phyloP scores from a whole-genome alignment of 768 basidiomycete genomes.

The Multifurca ochricompacta region DNA sequence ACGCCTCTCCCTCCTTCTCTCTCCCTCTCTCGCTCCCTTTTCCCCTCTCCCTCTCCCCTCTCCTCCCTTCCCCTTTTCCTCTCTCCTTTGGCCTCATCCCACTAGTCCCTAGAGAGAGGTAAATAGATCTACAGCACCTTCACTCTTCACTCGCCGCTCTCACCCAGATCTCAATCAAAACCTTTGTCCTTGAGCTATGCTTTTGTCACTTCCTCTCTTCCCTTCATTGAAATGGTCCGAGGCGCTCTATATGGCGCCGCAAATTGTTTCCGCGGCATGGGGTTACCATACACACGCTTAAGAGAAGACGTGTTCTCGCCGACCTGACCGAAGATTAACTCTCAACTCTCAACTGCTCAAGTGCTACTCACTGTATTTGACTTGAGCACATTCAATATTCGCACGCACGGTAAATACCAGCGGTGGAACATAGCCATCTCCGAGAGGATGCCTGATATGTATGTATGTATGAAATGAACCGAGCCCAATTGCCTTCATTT shows the following conservation, averaged over 20 bases:
- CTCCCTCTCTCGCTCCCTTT: background rate
- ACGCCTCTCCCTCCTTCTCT: background rate
- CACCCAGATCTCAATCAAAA: background rate
- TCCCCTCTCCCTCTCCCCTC: too few relatives aligned
- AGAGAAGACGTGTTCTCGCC: background rate
- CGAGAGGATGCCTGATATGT: too few relatives aligned
- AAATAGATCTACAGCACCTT: background rate
- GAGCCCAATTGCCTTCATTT: background rate
- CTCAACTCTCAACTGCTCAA: too few relatives aligned
- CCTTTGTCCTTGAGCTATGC: background rate
- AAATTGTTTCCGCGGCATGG: slow-evolving; percentile 5
- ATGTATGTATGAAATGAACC: background rate
- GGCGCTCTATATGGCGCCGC: slow-evolving; percentile 10
- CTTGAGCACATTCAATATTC: too few relatives aligned
- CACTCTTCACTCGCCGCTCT: background rate
- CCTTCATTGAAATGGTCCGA: background rate
- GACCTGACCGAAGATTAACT: slow-evolving; percentile 8
- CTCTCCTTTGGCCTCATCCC: too few relatives aligned
- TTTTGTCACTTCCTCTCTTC: background rate
- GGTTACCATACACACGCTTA: background rate
- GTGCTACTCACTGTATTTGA: too few relatives aligned
- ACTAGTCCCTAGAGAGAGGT: too few relatives aligned
- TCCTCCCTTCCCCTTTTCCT: background rate
- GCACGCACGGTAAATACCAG: too few relatives aligned
- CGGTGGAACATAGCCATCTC: too few relatives aligned